Conservation (phyloP, 345 rosid species). For the Salix suchowensis region DNA sequence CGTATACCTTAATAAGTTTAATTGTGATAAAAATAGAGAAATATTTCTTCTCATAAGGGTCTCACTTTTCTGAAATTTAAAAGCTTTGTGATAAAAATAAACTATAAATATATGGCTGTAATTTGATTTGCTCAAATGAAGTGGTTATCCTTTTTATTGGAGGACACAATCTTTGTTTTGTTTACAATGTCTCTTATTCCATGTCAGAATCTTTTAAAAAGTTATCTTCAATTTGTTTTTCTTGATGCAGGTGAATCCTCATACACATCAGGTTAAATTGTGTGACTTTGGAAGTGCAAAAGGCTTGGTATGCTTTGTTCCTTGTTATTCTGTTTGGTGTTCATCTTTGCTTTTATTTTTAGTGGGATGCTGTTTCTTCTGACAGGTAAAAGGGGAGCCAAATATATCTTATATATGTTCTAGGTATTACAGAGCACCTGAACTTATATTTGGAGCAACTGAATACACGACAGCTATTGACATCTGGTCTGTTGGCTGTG, state of each 20-base stretch:
- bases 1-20: not conserved
- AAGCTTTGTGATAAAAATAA: not conserved
- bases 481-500: conserved; percentile 98
- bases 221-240: not conserved
- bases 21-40: too few relatives aligned
- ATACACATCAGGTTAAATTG: conserved; percentile 92
- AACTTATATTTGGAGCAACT: conserved; percentile 95
- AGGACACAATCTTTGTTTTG: not conserved
- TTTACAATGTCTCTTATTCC: not conserved
- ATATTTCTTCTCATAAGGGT: too few relatives aligned
- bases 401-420: conserved; percentile 97
- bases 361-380: conserved; percentile 13
- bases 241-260: conserved; percentile 80
- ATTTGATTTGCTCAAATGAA: not conserved
- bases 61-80: too few relatives aligned
- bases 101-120: not conserved
- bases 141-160: not conserved
- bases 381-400: conserved; percentile 96
- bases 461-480: conserved; percentile 92
- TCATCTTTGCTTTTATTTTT: not conserved
- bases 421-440: conserved; percentile 96
- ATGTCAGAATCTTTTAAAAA: not conserved
- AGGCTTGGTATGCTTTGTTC: conserved; percentile 62
- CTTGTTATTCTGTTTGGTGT: not conserved
- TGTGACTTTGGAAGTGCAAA: conserved; percentile 99